Evolutionary conservation across 2,329 filamentous ascomycete genomes (phyloP), one percentile per base, ranked within the genome.

Genomic region (Amauroascus niger): DNA sequence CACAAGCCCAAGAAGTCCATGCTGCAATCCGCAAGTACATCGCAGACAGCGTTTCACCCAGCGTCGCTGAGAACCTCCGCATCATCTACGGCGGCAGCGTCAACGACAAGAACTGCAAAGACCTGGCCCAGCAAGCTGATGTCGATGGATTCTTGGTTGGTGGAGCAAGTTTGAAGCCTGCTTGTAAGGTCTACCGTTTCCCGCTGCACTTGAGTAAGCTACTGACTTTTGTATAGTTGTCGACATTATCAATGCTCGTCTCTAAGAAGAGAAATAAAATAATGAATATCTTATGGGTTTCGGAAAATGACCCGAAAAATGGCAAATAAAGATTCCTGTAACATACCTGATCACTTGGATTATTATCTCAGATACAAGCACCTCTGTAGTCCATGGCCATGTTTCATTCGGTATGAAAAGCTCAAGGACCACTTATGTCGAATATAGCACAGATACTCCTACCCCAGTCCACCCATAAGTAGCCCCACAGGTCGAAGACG

Each of bases 111-210:
- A 98, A 98, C 83, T 94, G 88, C 80, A 81, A 79, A 68, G 91
- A 97, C 60, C 81, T 98, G 65, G 83, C 86, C 70, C 91, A 89
- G 79, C 83, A 97, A 81, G 71, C 81, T 60, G 93, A 98, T 73
- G 95, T 98, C 71, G 93, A 98, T 73, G 93, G 93, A 56, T 97
- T 97, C 84, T 81, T 97, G 63, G 91, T 97, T 62, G 91, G 91
- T 61, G 91, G 91, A 73, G 91, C 91, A 69, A 93, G 87, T 71
- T 82, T 97, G 76, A 97, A 97, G 84, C 91, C 91, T 69, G 90
- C 88, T 62, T 96, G 85, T 88, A 76, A 79, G 85, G 67, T 43
- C n/a, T 54, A 20, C 39, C 53, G 13, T 18, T 14, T 18, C 28
- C 20, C 26, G 1, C 28, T 13, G 37, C 48, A 18, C 3, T 11